Evolutionary conservation across 2,329 filamentous ascomycete genomes (phyloP).

Genomic region (Aspergillus aculeatinus): DNA sequence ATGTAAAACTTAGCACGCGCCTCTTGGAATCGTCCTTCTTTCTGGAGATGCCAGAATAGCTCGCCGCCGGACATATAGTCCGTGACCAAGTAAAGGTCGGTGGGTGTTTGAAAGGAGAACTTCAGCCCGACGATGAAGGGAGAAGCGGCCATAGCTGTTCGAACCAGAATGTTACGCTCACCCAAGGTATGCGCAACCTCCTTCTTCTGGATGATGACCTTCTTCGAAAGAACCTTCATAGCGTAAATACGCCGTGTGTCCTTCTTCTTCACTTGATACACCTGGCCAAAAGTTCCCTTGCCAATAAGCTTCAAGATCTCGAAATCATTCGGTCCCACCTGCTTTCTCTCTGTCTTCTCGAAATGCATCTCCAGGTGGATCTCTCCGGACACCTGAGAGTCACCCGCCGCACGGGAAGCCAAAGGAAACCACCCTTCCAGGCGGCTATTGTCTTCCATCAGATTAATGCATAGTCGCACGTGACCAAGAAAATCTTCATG

Average conservation of each 20-base stretch:
- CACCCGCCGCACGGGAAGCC: conserved; percentile 75
- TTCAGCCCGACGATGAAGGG: conserved; percentile 98
- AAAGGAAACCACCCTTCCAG: conserved; percentile 84
- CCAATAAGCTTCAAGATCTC: conserved; percentile 94
- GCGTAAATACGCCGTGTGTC: conserved; percentile 95
- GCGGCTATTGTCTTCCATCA: conserved; percentile 66
- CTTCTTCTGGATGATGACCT: conserved; percentile 99
- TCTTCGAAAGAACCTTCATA: conserved; percentile 99
- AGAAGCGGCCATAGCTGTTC: conserved; percentile 92
- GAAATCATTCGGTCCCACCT: conserved; percentile 93
- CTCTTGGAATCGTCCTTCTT: conserved; percentile 93
- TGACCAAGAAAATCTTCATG: conserved; percentile 91
- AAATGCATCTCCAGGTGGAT: conserved; percentile 84
- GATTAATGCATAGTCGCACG: conserved; percentile 73
- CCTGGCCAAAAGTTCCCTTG: conserved; percentile 96
- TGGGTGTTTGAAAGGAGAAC: conserved; percentile 97
- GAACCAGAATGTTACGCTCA: conserved; percentile 93
- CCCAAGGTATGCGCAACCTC: conserved; percentile 96
- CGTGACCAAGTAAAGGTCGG: conserved; percentile 95
- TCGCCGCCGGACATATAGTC: conserved; percentile 99
- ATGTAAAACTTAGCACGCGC: conserved; percentile 98
- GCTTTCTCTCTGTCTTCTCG: conserved; percentile 82
- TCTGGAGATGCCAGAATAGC: conserved; percentile 97
- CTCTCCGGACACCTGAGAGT: conserved; percentile 76
- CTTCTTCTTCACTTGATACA: conserved; percentile 97